phyloP scores from a whole-genome alignment of 768 basidiomycete genomes.

The Cystobasidium ongulense region DNA sequence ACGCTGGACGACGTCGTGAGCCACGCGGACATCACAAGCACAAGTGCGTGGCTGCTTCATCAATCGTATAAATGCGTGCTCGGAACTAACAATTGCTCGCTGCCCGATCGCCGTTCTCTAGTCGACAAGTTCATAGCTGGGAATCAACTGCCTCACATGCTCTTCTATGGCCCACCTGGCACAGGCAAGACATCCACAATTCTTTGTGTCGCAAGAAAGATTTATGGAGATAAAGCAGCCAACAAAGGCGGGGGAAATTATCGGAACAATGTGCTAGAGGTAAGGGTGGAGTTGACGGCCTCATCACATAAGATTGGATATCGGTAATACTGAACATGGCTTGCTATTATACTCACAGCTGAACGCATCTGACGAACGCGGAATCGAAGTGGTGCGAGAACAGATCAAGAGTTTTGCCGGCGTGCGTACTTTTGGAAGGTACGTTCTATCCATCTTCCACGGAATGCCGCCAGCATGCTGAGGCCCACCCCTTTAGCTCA shows the following conservation, averaged over 20 bases:
- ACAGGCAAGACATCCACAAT: slow-evolving; percentile 98
- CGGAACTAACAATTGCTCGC: no score
- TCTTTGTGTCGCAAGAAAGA: slow-evolving; percentile 82
- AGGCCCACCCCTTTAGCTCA: neutral
- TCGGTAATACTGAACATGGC: neutral
- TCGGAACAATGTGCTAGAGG: slow-evolving; percentile 88
- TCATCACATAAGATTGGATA: neutral
- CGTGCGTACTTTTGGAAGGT: slow-evolving; percentile 67
- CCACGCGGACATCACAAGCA: slow-evolving; percentile 86
- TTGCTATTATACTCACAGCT: slow-evolving; percentile 51
- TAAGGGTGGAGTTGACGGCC: slow-evolving; percentile 45
- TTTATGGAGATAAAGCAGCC: slow-evolving; percentile 61
- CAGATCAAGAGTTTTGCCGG: slow-evolving; percentile 98
- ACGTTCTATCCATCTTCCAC: neutral
- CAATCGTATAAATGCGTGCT: neutral
- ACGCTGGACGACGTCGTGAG: slow-evolving; percentile 90
- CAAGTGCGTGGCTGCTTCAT: slow-evolving; percentile 57
- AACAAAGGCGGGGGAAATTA: slow-evolving; percentile 49
- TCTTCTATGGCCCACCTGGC: slow-evolving; percentile 96
- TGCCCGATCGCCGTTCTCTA: no score
- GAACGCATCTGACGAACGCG: slow-evolving; percentile 96
- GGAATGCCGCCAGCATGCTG: neutral
- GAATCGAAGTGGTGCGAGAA: slow-evolving; percentile 96
- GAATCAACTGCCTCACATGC: slow-evolving; percentile 82
- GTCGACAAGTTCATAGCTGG: slow-evolving; percentile 96